These are phyloP conservation scores for Tricladium varicosporioides DNA, from an alignment of 2,329 filamentous ascomycete genomes.

Conservation along the genomic window DNA sequence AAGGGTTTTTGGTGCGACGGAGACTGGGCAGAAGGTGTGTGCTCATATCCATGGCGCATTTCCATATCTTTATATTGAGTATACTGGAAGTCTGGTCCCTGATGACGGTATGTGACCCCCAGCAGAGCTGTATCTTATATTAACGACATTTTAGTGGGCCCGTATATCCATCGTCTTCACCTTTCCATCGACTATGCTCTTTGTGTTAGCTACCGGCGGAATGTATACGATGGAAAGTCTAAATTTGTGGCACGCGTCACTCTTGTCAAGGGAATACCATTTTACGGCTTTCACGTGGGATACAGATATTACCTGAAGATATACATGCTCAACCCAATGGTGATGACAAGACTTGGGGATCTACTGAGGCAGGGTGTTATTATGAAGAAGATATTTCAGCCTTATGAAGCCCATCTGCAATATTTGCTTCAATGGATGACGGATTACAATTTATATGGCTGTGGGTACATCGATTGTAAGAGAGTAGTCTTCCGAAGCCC, in stretches of 20 bases:
- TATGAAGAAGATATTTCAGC: slow-evolving; percentile 80
- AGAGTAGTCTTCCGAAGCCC: slow-evolving; percentile 73
- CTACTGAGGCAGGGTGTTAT: slow-evolving; percentile 85
- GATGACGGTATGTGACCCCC: slow-evolving; percentile 58
- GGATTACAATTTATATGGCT: slow-evolving; percentile 96
- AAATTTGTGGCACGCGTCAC: slow-evolving; percentile 86
- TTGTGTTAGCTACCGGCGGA: slow-evolving; percentile 78
- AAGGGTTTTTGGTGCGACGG: slow-evolving; percentile 86
- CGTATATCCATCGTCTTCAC: slow-evolving; percentile 76
- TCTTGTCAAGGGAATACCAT: slow-evolving; percentile 88
- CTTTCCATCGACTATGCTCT: slow-evolving; percentile 89
- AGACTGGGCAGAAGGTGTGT: slow-evolving; percentile 94
- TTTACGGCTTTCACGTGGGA: slow-evolving; percentile 94
- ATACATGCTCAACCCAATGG: slow-evolving; percentile 83
- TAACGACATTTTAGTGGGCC: slow-evolving; percentile 53
- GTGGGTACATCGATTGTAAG: slow-evolving; percentile 74
- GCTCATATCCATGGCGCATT: slow-evolving; percentile 94
- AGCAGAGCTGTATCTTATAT: slow-evolving; percentile 4
- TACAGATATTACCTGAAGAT: slow-evolving; percentile 91
- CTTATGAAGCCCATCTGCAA: slow-evolving; percentile 90
- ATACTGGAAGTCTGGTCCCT: slow-evolving; percentile 64
- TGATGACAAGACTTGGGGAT: slow-evolving; percentile 86
- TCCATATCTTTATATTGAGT: slow-evolving; percentile 92
- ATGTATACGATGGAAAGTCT: slow-evolving; percentile 65
- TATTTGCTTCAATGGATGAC: slow-evolving; percentile 97